Base-by-base conservation (phyloP, 2,329 filamentous ascomycete species). In the Cladosporium sp. region DNA sequence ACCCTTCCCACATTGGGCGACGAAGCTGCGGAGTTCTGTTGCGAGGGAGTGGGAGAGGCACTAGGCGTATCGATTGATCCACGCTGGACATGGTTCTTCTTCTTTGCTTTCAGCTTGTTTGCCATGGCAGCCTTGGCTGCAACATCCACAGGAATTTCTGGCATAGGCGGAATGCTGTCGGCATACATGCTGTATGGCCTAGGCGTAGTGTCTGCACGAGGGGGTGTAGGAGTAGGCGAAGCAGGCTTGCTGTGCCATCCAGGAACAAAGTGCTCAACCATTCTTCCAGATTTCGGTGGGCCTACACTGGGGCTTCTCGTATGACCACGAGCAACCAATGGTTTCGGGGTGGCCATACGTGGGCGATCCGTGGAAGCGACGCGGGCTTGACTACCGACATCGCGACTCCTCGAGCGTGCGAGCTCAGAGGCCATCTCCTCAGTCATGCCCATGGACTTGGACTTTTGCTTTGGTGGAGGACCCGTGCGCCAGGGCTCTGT, bases 101-200 rank as follows among this genome's bases (percentile, higher is more conserved):
- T 50, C 16, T 43, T 50, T 15, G 27, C 20, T 40, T 39, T 50
- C 20, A 50, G 20, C 22, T 50, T 43, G 33, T 62, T 61, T 3
- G 60, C 62, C 39, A 53, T 57, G 2, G 51, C 54, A 3, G 61
- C 55, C 30, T 58, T 62, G 7, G 53, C 52, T 8, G 53, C 57
- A 16, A 62, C 58, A 29, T 66, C 62, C 3, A 61, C 52, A 3
- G 63, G 62, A 16, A 66, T 49, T 32, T 64, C 60, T 4, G 63
- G 63, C 46, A 66, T 54, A 8, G 63, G 61, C 13, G 63, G 63
- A 12, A 62, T 54, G 36, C 50, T 60, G 38, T 58, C 57, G 9
- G 56, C 53, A 45, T 52, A 49, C 38, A 50, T 53, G 48, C 55
- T 60, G 46, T 49, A 42, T 5, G 50, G 49, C 19, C 53, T 50